A percentile compares a stretch with the other conserved stretches of the same genome.
Evolutionary conservation across 495 filamentous ascomycete species (phyloP).

Genomic region (Xylaria telfairii): DNA sequence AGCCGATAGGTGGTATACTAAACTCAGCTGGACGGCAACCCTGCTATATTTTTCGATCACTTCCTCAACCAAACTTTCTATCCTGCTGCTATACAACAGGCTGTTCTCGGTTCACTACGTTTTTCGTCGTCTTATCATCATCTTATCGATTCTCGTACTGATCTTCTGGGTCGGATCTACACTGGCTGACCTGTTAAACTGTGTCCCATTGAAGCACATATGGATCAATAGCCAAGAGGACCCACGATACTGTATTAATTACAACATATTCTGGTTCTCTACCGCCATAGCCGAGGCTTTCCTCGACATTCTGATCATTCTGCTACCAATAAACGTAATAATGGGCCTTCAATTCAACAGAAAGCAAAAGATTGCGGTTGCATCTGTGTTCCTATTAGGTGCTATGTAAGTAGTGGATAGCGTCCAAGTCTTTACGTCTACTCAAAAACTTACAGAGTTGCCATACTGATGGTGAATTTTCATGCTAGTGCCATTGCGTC

Average conservation of each 20-base stretch:
- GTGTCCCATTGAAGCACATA: conserved; percentile 25
- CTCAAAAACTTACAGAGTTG: background rate
- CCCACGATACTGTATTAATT: conserved; percentile 29
- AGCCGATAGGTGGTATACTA: conserved; percentile 15
- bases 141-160: background rate
- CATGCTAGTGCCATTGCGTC: conserved; percentile 17
- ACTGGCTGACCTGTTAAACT: conserved; percentile 21
- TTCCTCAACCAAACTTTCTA: conserved; percentile 24
- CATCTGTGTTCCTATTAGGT: conserved; percentile 44
- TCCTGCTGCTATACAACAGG: conserved; percentile 24
- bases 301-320: conserved; percentile 40
- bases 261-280: conserved; percentile 40
- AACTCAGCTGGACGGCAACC: conserved; percentile 9
- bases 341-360: conserved; percentile 33
- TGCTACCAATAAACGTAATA: conserved; percentile 43
- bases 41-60: conserved; percentile 26
- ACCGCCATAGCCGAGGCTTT: conserved; percentile 39
- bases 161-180: conserved; percentile 25
- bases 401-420: conserved; percentile 37
- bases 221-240: conserved; percentile 21
- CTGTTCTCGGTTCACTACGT: conserved; percentile 13
- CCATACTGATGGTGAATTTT: background rate
- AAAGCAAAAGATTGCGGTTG: conserved; percentile 34
- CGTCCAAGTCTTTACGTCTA: conserved; percentile 16
- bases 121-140: conserved; percentile 17